Evolutionary conservation across 495 filamentous ascomycete genomes (phyloP).

Genomic region (Lophium mytilinum): DNA sequence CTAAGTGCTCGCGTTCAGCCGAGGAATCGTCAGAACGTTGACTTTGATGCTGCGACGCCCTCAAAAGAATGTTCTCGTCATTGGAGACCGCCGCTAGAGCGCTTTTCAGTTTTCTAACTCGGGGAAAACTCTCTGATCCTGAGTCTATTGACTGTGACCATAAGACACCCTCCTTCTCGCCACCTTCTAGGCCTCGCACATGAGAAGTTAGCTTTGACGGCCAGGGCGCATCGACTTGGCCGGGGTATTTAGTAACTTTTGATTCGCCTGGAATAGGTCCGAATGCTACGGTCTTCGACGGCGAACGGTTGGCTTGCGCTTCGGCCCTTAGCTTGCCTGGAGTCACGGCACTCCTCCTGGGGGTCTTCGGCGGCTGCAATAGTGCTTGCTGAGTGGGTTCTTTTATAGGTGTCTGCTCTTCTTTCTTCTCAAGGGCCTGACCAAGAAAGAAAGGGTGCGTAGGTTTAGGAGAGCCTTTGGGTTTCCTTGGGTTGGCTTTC

Average conservation of each 20-base stretch:
- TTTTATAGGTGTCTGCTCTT: slow-evolving; percentile 10
- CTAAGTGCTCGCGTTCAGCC: not conserved
- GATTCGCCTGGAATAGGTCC: slow-evolving; percentile 7
- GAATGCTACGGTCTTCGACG: slow-evolving; percentile 3
- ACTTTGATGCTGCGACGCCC: slow-evolving; percentile 4
- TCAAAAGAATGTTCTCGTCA: slow-evolving; percentile 16
- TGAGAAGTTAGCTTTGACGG: slow-evolving; percentile 27
- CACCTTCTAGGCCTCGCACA: slow-evolving; percentile 25
- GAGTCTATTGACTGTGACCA: not conserved
- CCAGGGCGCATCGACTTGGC: slow-evolving; percentile 28
- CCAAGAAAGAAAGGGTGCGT: slow-evolving; percentile 77
- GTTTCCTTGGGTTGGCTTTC: slow-evolving; percentile 18
- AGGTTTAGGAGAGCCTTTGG: slow-evolving; percentile 43
- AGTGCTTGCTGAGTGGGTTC: slow-evolving; percentile 4
- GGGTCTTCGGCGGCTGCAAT: slow-evolving; percentile 16
- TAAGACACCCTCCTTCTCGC: not conserved
- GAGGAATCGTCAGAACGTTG: not conserved
- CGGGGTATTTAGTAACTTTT: slow-evolving; percentile 24
- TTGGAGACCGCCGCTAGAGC: slow-evolving; percentile 11
- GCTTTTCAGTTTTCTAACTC: slow-evolving; percentile 20
- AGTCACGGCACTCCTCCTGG: slow-evolving; percentile 27
- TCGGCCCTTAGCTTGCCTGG: slow-evolving; percentile 34
- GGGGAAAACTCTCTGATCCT: not conserved
- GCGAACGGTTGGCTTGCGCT: slow-evolving; percentile 4
- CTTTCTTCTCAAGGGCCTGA: slow-evolving; percentile 25